Evolutionary conservation across 495 filamentous ascomycete species (phyloP).

Genomic region (Talaromyces proteolyticus): DNA sequence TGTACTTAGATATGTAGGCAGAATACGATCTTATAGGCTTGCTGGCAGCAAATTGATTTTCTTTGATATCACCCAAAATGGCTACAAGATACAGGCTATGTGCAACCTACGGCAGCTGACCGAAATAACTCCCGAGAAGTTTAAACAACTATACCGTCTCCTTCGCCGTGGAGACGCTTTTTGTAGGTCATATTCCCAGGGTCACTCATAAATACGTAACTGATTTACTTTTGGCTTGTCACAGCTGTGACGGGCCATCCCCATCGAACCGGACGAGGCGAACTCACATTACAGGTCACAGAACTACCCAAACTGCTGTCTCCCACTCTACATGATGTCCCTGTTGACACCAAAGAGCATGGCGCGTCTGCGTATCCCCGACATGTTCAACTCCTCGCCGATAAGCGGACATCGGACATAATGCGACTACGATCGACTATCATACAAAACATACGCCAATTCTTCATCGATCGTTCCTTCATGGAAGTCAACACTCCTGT

Average conservation of each 20-base stretch:
- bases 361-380: slow-evolving; percentile 60
- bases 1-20: slow-evolving; percentile 57
- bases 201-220: slow-evolving; percentile 3
- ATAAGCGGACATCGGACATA: slow-evolving; percentile 56
- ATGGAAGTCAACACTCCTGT: slow-evolving; percentile 89
- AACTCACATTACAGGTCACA: slow-evolving; percentile 67
- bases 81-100: slow-evolving; percentile 64
- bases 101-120: slow-evolving; percentile 56
- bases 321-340: slow-evolving; percentile 71
- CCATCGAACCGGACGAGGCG: slow-evolving; percentile 63
- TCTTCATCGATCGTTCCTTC: slow-evolving; percentile 64
- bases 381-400: slow-evolving; percentile 79
- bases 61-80: slow-evolving; percentile 70
- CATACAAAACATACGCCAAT: slow-evolving; percentile 65
- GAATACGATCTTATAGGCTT: slow-evolving; percentile 52
- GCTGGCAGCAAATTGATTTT: slow-evolving; percentile 74
- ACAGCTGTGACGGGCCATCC: slow-evolving; percentile 65
- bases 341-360: slow-evolving; percentile 54
- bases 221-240: slow-evolving; percentile 1
- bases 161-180: slow-evolving; percentile 72
- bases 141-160: slow-evolving; percentile 53
- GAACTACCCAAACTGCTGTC: slow-evolving; percentile 64
- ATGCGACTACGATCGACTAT: slow-evolving; percentile 70
- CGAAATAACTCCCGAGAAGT: slow-evolving; percentile 35
- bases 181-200: too few relatives aligned